Conservation (phyloP, 257 asterid species). For the Solanum appendiculatum region DNA sequence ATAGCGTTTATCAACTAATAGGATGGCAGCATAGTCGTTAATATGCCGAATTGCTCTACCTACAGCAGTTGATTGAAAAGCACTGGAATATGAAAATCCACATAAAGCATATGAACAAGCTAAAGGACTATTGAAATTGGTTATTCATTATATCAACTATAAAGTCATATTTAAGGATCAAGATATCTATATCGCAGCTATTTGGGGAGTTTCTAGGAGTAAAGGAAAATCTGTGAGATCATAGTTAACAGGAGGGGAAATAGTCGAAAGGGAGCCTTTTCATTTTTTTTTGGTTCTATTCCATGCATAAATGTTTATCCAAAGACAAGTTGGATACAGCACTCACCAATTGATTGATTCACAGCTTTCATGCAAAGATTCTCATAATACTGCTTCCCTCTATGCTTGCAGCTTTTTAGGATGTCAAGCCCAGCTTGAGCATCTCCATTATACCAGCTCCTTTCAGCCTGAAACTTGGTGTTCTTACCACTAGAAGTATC, state of each 20-base stretch:
- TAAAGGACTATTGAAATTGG: neutral
- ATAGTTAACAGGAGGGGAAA: neutral
- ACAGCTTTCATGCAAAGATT: conserved; percentile 99
- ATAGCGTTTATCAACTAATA: conserved; percentile 85
- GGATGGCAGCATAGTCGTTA: conserved; percentile 80
- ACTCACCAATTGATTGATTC: conserved; percentile 88
- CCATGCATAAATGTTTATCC: neutral
- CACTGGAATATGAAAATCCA: neutral
- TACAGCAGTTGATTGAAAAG: conserved; percentile 9
- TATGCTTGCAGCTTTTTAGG: conserved; percentile 65
- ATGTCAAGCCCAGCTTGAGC: conserved; percentile 53
- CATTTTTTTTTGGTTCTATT: neutral
- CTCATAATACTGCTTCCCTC: conserved; percentile 90
- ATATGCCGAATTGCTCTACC: conserved; percentile 94
- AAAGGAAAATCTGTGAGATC: neutral
- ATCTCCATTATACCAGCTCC: conserved; percentile 34
- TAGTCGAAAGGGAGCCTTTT: neutral
- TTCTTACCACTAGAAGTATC: conserved; percentile 16
- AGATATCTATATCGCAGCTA: neutral
- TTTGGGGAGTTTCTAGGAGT: neutral
- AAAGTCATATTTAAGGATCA: neutral
- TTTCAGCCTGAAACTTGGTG: conserved; percentile 4
- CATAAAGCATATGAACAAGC: neutral
- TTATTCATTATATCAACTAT: neutral
- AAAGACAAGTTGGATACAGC: neutral